Percentiles rank a stretch among this genome's conserved stretches.
Evolutionary conservation across 2,329 filamentous ascomycete genomes (phyloP).

Genomic region (Nothopassalora personata): DNA sequence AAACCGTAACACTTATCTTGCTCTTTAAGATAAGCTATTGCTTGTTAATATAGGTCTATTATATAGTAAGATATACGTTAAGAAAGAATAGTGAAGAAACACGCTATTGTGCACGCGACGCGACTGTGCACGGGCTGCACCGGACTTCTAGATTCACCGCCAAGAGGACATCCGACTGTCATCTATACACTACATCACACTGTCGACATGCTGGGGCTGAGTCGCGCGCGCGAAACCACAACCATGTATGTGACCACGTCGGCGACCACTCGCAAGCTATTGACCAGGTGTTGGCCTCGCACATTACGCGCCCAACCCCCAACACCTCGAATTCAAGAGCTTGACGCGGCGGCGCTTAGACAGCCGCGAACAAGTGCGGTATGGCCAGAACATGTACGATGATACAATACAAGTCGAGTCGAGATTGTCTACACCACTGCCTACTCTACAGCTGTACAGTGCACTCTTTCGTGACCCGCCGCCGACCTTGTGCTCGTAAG

Average conservation of each 20-base stretch:
- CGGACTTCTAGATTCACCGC: too few relatives aligned
- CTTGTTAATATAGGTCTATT: too few relatives aligned
- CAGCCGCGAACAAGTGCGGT: not conserved
- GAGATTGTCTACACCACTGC: slow-evolving; percentile 8
- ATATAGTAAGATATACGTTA: too few relatives aligned
- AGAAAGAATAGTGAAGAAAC: too few relatives aligned
- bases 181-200: not conserved
- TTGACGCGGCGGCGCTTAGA: slow-evolving; percentile 1
- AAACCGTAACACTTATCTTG: too few relatives aligned
- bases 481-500: slow-evolving; percentile 1
- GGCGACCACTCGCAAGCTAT: not conserved
- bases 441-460: slow-evolving; percentile 6
- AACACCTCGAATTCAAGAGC: not conserved
- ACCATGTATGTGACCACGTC: not conserved
- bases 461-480: not conserved
- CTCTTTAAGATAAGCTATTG: too few relatives aligned
- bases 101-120: too few relatives aligned
- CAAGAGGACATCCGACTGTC: not conserved
- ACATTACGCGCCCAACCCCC: not conserved
- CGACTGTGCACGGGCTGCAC: too few relatives aligned
- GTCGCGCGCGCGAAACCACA: not conserved
- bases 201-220: slow-evolving; percentile 1
- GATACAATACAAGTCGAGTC: slow-evolving; percentile 4
- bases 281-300: not conserved
- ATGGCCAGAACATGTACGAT: not conserved